These are phyloP conservation scores for Exsudoporus frostii DNA, from an alignment of 768 basidiomycete genomes.

Conservation along the genomic window DNA sequence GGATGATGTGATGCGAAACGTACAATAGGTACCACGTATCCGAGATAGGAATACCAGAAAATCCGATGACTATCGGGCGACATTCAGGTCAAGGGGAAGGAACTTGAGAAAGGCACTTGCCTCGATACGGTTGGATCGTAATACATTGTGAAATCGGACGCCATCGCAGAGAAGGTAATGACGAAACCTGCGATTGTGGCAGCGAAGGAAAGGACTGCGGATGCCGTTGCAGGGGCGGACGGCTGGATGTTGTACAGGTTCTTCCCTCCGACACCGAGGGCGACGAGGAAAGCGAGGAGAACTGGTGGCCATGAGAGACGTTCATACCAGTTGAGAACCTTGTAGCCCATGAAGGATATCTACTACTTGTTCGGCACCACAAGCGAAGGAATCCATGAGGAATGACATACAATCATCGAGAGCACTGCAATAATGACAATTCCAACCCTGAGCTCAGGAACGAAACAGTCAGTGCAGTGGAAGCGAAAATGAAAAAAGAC, in stretches of 20 bases:
- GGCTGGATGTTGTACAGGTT: conserved; percentile 51
- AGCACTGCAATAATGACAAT: conserved; percentile 74
- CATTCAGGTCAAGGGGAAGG: conserved; percentile 8
- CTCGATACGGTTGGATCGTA: conserved; percentile 56
- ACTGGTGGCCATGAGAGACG: conserved; percentile 75
- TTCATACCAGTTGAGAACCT: conserved; percentile 70
- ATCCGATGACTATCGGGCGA: conserved; percentile 47
- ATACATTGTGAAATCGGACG: conserved; percentile 76
- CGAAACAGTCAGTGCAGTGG: conserved; percentile 1
- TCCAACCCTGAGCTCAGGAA: conserved; percentile 52
- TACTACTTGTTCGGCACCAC: conserved; percentile 15
- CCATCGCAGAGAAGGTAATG: conserved; percentile 57
- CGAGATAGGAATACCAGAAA: conserved; percentile 63
- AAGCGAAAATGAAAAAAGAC: conserved; percentile 1
- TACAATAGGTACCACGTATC: conserved; percentile 60
- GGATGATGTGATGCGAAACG: conserved; percentile 26
- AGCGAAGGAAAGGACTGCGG: conserved; percentile 58
- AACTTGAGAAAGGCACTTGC: conserved; percentile 31
- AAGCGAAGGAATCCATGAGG: not conserved
- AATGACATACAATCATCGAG: conserved; percentile 52
- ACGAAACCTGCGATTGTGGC: conserved; percentile 72
- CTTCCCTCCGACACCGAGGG: conserved; percentile 70
- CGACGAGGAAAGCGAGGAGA: conserved; percentile 67
- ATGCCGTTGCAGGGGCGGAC: conserved; percentile 51
- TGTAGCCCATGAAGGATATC: conserved; percentile 67